These are phyloP conservation scores for Rhizoctonia solani DNA, from an alignment of 1,284 basidiomycete species.

Conservation along the genomic window DNA sequence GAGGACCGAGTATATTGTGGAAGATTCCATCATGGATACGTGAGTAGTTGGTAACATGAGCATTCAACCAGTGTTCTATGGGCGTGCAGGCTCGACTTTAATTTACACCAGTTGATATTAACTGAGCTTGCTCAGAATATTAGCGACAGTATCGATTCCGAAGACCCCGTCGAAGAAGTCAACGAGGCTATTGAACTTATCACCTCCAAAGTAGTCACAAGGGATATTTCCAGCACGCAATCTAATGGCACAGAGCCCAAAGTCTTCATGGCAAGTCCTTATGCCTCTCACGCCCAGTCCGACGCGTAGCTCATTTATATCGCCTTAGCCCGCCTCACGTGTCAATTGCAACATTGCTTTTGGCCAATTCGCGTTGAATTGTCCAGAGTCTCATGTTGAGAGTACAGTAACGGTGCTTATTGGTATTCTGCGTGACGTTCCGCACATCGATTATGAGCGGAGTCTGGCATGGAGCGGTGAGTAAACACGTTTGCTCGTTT, in stretches of 20 bases:
- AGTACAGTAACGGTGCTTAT: conserved; percentile 60
- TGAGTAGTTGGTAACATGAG: neutral
- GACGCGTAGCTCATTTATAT: neutral
- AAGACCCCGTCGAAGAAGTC: conserved; percentile 40
- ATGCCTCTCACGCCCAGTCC: too few relatives aligned
- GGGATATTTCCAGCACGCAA: conserved; percentile 42
- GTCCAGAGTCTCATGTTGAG: conserved; percentile 58
- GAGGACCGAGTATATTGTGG: neutral
- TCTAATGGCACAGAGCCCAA: conserved; percentile 41
- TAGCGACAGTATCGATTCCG: conserved; percentile 29
- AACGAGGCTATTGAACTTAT: conserved; percentile 60
- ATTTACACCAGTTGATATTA: conserved; percentile 80
- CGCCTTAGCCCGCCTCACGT: conserved; percentile 58
- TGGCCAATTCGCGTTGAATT: conserved; percentile 68
- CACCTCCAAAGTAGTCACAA: conserved; percentile 60
- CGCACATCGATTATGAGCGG: conserved; percentile 72
- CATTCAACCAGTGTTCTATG: neutral
- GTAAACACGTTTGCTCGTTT: neutral
- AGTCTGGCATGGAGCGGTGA: conserved; percentile 76
- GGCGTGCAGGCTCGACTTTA: conserved; percentile 52
- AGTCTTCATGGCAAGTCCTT: conserved; percentile 58
- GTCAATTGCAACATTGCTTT: conserved; percentile 78
- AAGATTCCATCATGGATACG: conserved; percentile 25
- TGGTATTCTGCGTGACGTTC: conserved; percentile 69
- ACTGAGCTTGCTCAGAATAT: conserved; percentile 76